Conservation (phyloP, 352 stramenopile genomes). For the Phytopythium aichiense region DNA sequence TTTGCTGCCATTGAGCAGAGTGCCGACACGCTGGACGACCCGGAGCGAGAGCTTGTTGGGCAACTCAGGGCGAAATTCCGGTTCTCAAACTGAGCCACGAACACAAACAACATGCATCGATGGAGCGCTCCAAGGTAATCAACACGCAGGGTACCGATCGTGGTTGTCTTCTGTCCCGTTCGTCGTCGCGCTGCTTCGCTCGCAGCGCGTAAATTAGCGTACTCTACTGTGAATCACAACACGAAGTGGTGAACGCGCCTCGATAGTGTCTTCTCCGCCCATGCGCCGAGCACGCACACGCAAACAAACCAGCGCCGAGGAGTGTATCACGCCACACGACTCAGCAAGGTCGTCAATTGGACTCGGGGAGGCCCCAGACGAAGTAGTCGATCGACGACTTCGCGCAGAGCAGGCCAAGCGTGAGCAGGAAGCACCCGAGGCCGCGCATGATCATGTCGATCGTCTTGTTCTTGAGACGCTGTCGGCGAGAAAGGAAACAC, state of each 20-base stretch:
- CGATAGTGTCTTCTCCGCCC: not conserved
- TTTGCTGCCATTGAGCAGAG: slow-evolving; percentile 14
- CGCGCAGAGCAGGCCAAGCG: slow-evolving; percentile 69
- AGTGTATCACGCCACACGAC: not conserved
- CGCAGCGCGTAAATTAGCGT: slow-evolving; percentile 10
- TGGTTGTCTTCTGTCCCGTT: not conserved
- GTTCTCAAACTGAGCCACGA: not conserved
- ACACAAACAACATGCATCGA: not conserved
- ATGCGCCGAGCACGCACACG: not conserved
- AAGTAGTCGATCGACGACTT: slow-evolving; percentile 89
- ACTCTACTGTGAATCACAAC: slow-evolving; percentile 7
- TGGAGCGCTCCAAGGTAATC: not conserved
- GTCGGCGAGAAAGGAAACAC: slow-evolving; percentile 2
- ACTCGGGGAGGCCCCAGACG: slow-evolving; percentile 33
- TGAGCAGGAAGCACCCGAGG: slow-evolving; percentile 81
- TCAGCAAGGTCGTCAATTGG: slow-evolving; percentile 17
- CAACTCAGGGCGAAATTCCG: slow-evolving; percentile 20
- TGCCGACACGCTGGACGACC: slow-evolving; percentile 3
- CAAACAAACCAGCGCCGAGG: not conserved
- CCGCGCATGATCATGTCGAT: slow-evolving; percentile 81
- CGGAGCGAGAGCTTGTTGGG: slow-evolving; percentile 9
- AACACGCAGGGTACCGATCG: not conserved
- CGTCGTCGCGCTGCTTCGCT: slow-evolving; percentile 6
- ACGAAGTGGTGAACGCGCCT: not conserved
- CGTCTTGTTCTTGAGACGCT: slow-evolving; percentile 84